Percentiles rank a stretch among this genome's conserved stretches.
Evolutionary conservation across 2,329 filamentous ascomycete species (phyloP).

Genomic region (Penicillium sp.): DNA sequence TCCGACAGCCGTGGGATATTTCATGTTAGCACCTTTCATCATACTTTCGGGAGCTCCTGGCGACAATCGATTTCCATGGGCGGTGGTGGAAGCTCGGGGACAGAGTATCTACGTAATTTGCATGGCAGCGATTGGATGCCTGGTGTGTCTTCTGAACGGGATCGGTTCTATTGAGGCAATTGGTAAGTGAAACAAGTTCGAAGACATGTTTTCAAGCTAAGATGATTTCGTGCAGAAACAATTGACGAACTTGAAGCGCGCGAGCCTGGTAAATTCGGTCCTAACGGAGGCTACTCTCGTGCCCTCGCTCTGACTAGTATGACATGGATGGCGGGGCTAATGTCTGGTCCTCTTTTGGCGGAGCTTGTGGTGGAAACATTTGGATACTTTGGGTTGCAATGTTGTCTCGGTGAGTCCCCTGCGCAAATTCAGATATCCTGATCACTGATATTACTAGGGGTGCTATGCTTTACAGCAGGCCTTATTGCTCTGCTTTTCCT

Average conservation of each 20-base stretch:
- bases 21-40: neutral
- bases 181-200: neutral
- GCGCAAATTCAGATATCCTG: neutral
- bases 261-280: conserved; percentile 23
- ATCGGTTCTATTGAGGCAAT: neutral
- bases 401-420: neutral
- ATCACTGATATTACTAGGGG: neutral
- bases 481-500: neutral
- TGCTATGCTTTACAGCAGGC: neutral
- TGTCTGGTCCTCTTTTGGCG: neutral
- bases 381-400: conserved; percentile 18
- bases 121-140: neutral
- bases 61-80: neutral
- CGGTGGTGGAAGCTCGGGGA: neutral
- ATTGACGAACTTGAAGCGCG: conserved; percentile 13
- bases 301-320: conserved; percentile 22
- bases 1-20: neutral
- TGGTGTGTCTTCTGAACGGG: neutral
- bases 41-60: neutral
- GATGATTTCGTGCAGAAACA: conserved; percentile 1
- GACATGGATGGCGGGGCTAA: conserved; percentile 19
- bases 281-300: conserved; percentile 24
- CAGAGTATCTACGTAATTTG: neutral
- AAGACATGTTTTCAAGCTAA: neutral
- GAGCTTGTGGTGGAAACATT: conserved; percentile 8